Evolutionary conservation across 768 basidiomycete genomes (phyloP), one percentile per base, ranked within the genome.

Genomic region (Dictyophora rubrovolvata): DNA sequence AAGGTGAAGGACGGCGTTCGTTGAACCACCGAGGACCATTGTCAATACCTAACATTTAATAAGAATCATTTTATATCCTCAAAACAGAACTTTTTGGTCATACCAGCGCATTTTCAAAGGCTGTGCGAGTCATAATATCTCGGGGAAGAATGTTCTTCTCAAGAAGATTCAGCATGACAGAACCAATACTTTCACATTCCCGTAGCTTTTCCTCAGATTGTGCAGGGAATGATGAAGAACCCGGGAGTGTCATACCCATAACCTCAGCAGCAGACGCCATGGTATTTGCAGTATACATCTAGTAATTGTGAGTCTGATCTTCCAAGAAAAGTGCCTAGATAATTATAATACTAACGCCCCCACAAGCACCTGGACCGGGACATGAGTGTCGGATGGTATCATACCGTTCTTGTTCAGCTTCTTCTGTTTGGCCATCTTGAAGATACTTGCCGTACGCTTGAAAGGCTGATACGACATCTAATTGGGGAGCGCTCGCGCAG

Each of bases 241-340:
- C 95, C 8, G 96, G 90, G 9, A 98, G 74, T 16, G 92, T 82
- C 95, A 99, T 99, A 50, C 96, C 96, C 65, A 99, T 71, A 1
- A 88, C 93, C 73, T 99, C 96, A 48, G 90, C 81, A 14, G 93
- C 92, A 63, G 90, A 93, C 5, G 95, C 92, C 91, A 99, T 97
- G 2, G 96, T 98, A 72, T 98, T 99, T 35, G 92, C 91, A 5
- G 93, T 96, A 71, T 95, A 95, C 93, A 95, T 94, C 92, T 93
- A 69, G 55, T 28, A 28, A 28, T 34, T 21, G 61, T 8, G 54
- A 34, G 33, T 17, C 17, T 49, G 61, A 59, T 34, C 67, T 60
- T 14, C 61, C 12, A 9, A 34, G 33, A 9, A 20, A 50, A 48
- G 48, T 18, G 6, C 10, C 10, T 1, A 21, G 7, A 28, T 28